A percentile compares a stretch with the other conserved stretches of the same genome.
phyloP scores from a whole-genome alignment of 768 basidiomycete genomes.

The Tricholoma sp. region DNA sequence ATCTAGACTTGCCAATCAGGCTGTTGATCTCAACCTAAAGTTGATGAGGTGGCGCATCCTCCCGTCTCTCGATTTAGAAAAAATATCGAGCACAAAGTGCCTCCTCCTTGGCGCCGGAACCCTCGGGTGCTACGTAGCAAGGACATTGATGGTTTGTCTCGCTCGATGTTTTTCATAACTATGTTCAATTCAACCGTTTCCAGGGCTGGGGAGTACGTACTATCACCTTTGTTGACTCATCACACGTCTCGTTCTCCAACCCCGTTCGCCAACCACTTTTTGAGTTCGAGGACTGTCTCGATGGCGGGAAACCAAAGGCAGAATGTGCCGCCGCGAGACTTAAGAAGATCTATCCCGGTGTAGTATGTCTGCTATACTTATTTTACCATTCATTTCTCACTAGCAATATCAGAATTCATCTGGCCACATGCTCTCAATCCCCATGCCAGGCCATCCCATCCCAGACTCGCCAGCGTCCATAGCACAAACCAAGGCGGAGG shows the following conservation, averaged over 20 bases:
- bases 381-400: not conserved
- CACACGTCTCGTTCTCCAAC: conserved; percentile 92
- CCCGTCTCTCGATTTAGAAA: conserved; percentile 84
- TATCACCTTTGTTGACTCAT: conserved; percentile 91
- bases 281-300: conserved; percentile 88
- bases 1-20: conserved; percentile 83
- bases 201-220: conserved; percentile 96
- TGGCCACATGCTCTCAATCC: conserved; percentile 76
- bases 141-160: conserved; percentile 76
- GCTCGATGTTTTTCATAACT: not conserved
- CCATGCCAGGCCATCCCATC: conserved; percentile 97
- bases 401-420: conserved; percentile 59
- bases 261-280: conserved; percentile 97
- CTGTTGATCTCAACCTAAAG: conserved; percentile 96
- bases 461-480: conserved; percentile 36
- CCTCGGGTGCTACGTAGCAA: conserved; percentile 91
- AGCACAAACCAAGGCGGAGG: conserved; percentile 59
- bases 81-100: conserved; percentile 73
- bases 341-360: conserved; percentile 88
- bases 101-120: conserved; percentile 93
- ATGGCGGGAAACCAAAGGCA: conserved; percentile 93
- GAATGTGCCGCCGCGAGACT: conserved; percentile 81
- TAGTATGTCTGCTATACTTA: conserved; percentile 48
- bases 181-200: not conserved
- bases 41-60: conserved; percentile 98